These are phyloP conservation scores for Ganoderma lingzhi DNA, from an alignment of 1,284 basidiomycete genomes.

Conservation along the genomic window DNA sequence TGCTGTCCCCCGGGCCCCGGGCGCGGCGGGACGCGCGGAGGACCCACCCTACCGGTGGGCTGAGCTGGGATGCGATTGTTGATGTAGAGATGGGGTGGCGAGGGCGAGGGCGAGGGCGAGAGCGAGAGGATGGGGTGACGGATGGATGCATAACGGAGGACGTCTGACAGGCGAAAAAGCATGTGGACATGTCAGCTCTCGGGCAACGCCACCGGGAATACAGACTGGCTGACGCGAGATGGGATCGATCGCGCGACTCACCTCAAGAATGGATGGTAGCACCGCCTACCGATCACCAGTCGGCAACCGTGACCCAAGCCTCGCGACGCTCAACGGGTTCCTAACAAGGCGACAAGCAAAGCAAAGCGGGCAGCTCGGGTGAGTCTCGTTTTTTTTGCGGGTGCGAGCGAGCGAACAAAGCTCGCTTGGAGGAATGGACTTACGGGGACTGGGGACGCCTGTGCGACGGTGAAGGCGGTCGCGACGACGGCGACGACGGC, in stretches of 20 bases:
- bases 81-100: neutral
- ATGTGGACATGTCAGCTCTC: slow-evolving; percentile 1
- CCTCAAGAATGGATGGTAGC: slow-evolving; percentile 11
- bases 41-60: slow-evolving; percentile 6
- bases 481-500: slow-evolving; percentile 28
- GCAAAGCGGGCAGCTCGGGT: neutral
- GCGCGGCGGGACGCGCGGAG: neutral
- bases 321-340: slow-evolving; percentile 27
- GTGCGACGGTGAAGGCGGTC: slow-evolving; percentile 27
- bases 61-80: neutral
- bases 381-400: neutral
- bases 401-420: neutral
- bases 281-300: slow-evolving; percentile 24
- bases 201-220: neutral
- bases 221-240: neutral
- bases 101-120: too few species aligned
- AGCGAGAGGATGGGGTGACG: neutral
- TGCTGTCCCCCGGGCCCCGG: neutral
- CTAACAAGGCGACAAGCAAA: neutral
- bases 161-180: neutral
- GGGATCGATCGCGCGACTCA: neutral
- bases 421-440: slow-evolving; percentile 7
- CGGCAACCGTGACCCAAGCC: slow-evolving; percentile 31
- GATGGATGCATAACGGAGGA: slow-evolving; percentile 1
- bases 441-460: slow-evolving; percentile 29